phyloP scores from a whole-genome alignment of 2,329 filamentous ascomycete genomes.

The Cytospora leucostoma region DNA sequence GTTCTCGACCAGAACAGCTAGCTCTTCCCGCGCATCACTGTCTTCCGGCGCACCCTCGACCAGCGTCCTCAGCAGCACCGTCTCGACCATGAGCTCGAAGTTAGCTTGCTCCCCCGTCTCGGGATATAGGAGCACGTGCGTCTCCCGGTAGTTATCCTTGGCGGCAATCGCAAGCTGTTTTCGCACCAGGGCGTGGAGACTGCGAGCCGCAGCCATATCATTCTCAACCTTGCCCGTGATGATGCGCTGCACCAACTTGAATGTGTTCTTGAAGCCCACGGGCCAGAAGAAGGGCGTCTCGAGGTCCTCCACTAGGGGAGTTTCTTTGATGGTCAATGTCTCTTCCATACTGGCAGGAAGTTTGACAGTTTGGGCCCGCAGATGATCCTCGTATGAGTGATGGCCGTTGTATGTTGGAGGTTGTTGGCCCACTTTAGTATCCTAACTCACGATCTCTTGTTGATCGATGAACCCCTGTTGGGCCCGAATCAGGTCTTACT shows the following conservation, averaged over 20 bases:
- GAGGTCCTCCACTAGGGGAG: constrained; percentile 24
- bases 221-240: constrained; percentile 33
- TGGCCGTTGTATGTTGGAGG: neutral
- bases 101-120: constrained; percentile 28
- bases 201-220: constrained; percentile 30
- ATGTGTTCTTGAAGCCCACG: constrained; percentile 30
- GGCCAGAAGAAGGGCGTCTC: constrained; percentile 27
- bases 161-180: constrained; percentile 27
- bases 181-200: constrained; percentile 27
- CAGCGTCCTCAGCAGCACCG: constrained; percentile 23
- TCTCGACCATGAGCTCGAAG: constrained; percentile 28
- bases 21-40: constrained; percentile 24
- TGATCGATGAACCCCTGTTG: too few relatives aligned
- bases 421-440: neutral
- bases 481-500: too few relatives aligned
- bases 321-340: constrained; percentile 1
- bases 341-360: constrained; percentile 2
- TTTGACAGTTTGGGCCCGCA: neutral
- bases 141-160: constrained; percentile 27
- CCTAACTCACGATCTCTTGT: too few relatives aligned
- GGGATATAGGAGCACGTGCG: constrained; percentile 21
- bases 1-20: constrained; percentile 25
- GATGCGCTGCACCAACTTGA: constrained; percentile 33
- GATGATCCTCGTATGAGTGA: neutral
- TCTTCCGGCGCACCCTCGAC: constrained; percentile 22